Base-by-base conservation (phyloP, 257 asterid genomes). In the Plantago elongata region DNA sequence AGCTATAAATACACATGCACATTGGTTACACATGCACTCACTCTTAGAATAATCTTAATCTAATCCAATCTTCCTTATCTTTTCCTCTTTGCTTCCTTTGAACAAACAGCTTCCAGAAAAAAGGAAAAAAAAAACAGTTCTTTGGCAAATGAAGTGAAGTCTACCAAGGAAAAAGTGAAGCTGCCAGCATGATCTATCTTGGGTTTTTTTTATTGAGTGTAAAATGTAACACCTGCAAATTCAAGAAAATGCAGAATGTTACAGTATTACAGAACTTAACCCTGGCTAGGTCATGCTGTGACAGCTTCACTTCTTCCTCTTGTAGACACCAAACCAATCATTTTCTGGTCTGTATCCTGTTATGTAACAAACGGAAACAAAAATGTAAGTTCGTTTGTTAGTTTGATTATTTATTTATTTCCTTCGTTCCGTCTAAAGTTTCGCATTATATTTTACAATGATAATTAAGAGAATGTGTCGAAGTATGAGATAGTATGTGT, bases 171-270 rank as follows among this genome's bases (percentile, higher is more conserved):
- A 83, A 58, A 81, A 85, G 95, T 90, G 96, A 90, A 87, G 97
- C 97, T 90, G 97, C 97, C 97, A 90, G 97, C 97, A 85, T 90
- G 97, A 90, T 90, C 97, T 90, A 84, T 73, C 76, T 72, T 55
- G 77, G 81, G 76, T 61, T 72, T 27, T 64, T 62, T 59, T 45
- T 51, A 67, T 57, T 44, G 29, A 45, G 44, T 9, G 27, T 22
- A 22, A 22, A 30, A 45, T 14, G 2, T 44, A 17, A 18, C 27
- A 2, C 0, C 13, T 22, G 9, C 16, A 40, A 45, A 42, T 9
- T 5, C 12, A 12, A 22, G 22, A 5, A 30, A 3, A 18, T 12
- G 37, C 17, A 57, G 18, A n/a, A 10, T 14, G 13, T 22, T 22
- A 22, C 27, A 16, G 40, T 57, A 13, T 57, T 57, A 34, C 40